Conservation (phyloP, 1,139 yeast species). For the Martiniozyma asiatica region DNA sequence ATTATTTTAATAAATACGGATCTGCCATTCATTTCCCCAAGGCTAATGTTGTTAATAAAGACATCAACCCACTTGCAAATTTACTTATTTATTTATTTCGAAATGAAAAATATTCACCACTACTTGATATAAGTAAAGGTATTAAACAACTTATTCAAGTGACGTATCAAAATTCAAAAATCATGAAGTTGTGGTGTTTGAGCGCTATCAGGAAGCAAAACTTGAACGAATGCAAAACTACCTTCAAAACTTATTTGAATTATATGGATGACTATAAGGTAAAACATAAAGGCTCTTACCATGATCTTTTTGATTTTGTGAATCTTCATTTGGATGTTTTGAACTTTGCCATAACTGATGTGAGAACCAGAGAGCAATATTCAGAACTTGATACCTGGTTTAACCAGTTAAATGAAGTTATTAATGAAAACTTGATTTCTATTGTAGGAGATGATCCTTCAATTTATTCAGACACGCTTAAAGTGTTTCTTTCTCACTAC, state of each 20-base stretch:
- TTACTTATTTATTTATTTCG: slow-evolving; percentile 22
- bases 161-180: slow-evolving; percentile 36
- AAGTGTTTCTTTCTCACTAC: too few species aligned
- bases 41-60: slow-evolving; percentile 29
- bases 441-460: slow-evolving; percentile 2
- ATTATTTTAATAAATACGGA: slow-evolving; percentile 10
- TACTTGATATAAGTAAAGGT: slow-evolving; percentile 9
- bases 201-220: slow-evolving; percentile 13
- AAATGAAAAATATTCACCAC: slow-evolving; percentile 13
- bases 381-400: slow-evolving; percentile 11
- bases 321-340: slow-evolving; percentile 18
- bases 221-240: slow-evolving; percentile 25
- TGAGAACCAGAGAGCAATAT: slow-evolving; percentile 8
- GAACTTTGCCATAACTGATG: slow-evolving; percentile 17
- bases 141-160: slow-evolving; percentile 27
- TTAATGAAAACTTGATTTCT: slow-evolving; percentile 2
- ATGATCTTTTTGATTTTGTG: slow-evolving; percentile 23
- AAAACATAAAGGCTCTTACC: slow-evolving; percentile 23
- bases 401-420: slow-evolving; percentile 11
- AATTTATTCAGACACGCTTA: too few species aligned
- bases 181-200: slow-evolving; percentile 28
- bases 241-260: slow-evolving; percentile 31
- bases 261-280: slow-evolving; percentile 27
- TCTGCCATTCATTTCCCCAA: slow-evolving; percentile 28
- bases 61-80: slow-evolving; percentile 21